phyloP scores from a whole-genome alignment of 129 eudicot genomes.

The Escallonia herrerae region DNA sequence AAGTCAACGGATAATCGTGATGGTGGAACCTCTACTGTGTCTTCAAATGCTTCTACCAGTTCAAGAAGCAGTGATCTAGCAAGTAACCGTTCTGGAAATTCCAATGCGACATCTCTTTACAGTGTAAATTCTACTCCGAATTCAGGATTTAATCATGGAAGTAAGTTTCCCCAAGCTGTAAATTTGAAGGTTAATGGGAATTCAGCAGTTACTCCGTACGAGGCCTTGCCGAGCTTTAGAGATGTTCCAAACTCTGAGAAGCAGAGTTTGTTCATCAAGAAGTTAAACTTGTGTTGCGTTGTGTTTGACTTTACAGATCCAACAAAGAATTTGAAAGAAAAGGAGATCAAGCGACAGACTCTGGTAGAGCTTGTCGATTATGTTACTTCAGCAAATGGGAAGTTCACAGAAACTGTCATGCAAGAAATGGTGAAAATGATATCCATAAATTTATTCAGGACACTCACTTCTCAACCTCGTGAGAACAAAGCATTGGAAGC shows the following conservation, averaged over 20 bases:
- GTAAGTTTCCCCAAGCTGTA: slow-evolving; percentile 5
- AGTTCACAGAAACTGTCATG: slow-evolving; percentile 51
- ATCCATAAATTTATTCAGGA: slow-evolving; percentile 47
- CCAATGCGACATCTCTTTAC: slow-evolving; percentile 6
- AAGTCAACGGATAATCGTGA: slow-evolving; percentile 28
- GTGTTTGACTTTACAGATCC: slow-evolving; percentile 31
- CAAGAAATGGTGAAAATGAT: slow-evolving; percentile 71
- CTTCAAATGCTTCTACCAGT: slow-evolving; percentile 19
- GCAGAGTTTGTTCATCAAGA: slow-evolving; percentile 21
- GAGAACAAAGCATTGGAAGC: slow-evolving; percentile 58
- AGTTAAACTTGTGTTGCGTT: slow-evolving; percentile 22
- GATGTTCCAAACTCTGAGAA: slow-evolving; percentile 25
- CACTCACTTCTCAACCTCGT: slow-evolving; percentile 60
- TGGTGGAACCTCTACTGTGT: slow-evolving; percentile 13
- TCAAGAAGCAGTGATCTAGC: slow-evolving; percentile 15
- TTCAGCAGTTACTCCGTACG: slow-evolving; percentile 4
- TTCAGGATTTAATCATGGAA: slow-evolving; percentile 7
- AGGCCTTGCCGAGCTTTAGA: slow-evolving; percentile 30
- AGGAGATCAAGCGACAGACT: slow-evolving; percentile 62
- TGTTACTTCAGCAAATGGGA: slow-evolving; percentile 52
- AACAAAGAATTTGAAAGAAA: slow-evolving; percentile 48
- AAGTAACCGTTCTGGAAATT: slow-evolving; percentile 8
- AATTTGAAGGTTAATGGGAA: slow-evolving; percentile 7
- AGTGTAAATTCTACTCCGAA: slow-evolving; percentile 9
- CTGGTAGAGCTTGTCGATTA: slow-evolving; percentile 67